Evolutionary conservation across 768 basidiomycete genomes (phyloP), one percentile per base, ranked within the genome.

Genomic region (Tephrocybe sp.): DNA sequence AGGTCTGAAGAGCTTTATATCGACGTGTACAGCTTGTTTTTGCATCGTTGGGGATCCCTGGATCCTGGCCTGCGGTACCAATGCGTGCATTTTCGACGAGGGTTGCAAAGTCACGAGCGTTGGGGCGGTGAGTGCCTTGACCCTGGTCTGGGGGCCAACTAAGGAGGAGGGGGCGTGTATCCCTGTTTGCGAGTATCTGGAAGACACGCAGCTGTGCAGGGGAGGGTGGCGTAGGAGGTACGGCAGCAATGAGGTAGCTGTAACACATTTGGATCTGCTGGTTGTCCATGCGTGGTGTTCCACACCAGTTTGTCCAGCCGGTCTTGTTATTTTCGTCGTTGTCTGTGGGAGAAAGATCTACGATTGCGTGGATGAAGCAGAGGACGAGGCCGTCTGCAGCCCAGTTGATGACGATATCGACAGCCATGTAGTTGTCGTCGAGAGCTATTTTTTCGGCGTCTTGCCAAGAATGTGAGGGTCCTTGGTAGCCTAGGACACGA

Each of bases 371-470:
- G 42, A 92, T 80, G 72, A 94, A 94, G 66, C 91, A 92, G 27
- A 94, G 75, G 51, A 92, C 88, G 62, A 94, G 80, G 50, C 83
- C 86, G 53, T 92, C 87, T 13, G 88, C 88, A 42, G 88, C 90
- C 82, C 84, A 88, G 67, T 91, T 94, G 62, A 91, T 87, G 60
- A 92, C 90, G 60, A 94, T 83, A 68, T 94, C 90, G 52, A 89
- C 86, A 4, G 84, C 84, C 81, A 92, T 85, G 66, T 91, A 93
- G 62, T 90, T 71, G 23, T 71, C 67, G 71, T 93, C 88, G 15
- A 83, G 60, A 10, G 80, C 74, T 55, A 86, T 75, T 67, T 85
- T 86, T 57, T 88, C 83, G 6, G 76, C 83, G 52, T 86, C 84
- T 27, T 68, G 63, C 80, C 84, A 90, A 6, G 73, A 64, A 18